Conservation (phyloP, 768 basidiomycete genomes). For the Agaricus sinodeliciosus region DNA sequence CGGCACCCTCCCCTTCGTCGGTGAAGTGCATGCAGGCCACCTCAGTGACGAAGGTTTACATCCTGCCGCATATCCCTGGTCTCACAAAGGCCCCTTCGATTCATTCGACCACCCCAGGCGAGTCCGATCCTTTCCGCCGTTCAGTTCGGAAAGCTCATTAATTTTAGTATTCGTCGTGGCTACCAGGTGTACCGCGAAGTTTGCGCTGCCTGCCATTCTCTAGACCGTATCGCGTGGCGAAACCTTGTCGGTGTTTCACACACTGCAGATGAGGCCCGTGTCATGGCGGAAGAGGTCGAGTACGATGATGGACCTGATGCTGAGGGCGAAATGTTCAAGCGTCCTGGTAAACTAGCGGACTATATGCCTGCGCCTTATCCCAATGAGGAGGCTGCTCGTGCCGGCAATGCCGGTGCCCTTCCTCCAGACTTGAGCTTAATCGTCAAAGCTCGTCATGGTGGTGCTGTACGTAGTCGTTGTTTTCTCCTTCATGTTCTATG, state of each 20-base stretch:
- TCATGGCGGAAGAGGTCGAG: conserved; percentile 94
- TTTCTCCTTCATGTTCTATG: background rate
- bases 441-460: conserved; percentile 96
- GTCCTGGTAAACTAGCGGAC: conserved; percentile 97
- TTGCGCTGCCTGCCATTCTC: conserved; percentile 97
- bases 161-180: conserved; percentile 81
- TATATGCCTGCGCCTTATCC: conserved; percentile 94
- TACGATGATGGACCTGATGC: conserved; percentile 95
- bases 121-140: conserved; percentile 22
- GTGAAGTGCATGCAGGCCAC: conserved; percentile 89
- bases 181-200: conserved; percentile 99
- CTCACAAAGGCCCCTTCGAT: conserved; percentile 82
- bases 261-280: conserved; percentile 82
- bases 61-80: conserved; percentile 81
- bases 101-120: conserved; percentile 96
- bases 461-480: conserved; percentile 57
- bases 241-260: conserved; percentile 98
- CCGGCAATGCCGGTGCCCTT: conserved; percentile 88
- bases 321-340: conserved; percentile 96
- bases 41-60: conserved; percentile 94
- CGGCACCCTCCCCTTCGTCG: conserved; percentile 82
- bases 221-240: conserved; percentile 99
- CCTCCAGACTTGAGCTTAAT: conserved; percentile 98
- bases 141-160: conserved; percentile 11
- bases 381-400: conserved; percentile 96